A percentile compares a stretch with the other conserved stretches of the same genome.
These are phyloP conservation scores for Hemileia vastatrix DNA, from an alignment of 1,284 basidiomycete species.

Conservation along the genomic window DNA sequence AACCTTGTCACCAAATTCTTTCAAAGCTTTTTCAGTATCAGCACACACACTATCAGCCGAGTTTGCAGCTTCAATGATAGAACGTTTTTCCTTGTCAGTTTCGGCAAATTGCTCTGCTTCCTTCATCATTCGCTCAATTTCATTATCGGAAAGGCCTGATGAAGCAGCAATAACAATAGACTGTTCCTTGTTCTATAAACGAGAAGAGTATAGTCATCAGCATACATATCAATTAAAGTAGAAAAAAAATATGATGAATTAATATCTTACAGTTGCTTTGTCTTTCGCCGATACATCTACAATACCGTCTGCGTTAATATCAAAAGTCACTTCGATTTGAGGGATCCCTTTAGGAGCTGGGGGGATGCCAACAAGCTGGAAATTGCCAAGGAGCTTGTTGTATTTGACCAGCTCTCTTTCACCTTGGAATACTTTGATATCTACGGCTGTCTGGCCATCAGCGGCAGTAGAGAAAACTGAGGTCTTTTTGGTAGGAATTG, in stretches of 20 bases:
- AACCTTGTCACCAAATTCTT: slow-evolving; percentile 94
- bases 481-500: slow-evolving; percentile 98
- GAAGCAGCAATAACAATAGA: slow-evolving; percentile 87
- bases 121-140: slow-evolving; percentile 93
- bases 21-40: slow-evolving; percentile 95
- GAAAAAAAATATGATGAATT: not conserved
- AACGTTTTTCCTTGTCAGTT: slow-evolving; percentile 62
- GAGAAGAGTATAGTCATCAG: not conserved
- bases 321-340: slow-evolving; percentile 97
- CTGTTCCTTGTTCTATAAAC: slow-evolving; percentile 73
- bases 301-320: slow-evolving; percentile 96
- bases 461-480: slow-evolving; percentile 96
- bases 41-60: slow-evolving; percentile 86
- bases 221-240: not conserved
- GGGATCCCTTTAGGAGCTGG: slow-evolving; percentile 97
- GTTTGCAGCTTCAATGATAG: slow-evolving; percentile 92
- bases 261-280: slow-evolving; percentile 73
- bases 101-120: slow-evolving; percentile 66
- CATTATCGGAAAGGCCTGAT: slow-evolving; percentile 88
- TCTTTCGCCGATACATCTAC: slow-evolving; percentile 94
- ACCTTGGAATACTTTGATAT: slow-evolving; percentile 74
- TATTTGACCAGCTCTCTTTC: slow-evolving; percentile 95
- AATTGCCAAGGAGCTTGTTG: slow-evolving; percentile 99
- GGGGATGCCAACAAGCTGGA: slow-evolving; percentile 95
- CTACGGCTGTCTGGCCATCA: slow-evolving; percentile 73